phyloP scores from a whole-genome alignment of 177 flowering plant species.

The Tripterygium wilfordii region DNA sequence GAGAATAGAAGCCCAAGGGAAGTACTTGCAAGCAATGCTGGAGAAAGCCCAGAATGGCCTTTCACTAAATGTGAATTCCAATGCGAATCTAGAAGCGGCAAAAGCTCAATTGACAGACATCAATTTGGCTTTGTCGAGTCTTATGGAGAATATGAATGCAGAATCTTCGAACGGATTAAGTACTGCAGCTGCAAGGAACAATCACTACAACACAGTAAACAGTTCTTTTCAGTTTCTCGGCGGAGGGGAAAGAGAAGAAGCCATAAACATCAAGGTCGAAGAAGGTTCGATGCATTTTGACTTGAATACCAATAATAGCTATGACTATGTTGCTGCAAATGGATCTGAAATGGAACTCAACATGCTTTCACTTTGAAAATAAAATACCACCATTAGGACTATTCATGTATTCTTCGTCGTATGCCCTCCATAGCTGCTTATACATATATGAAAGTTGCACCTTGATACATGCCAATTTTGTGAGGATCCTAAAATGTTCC shows the following conservation, averaged over 20 bases:
- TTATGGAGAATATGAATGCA: conserved; percentile 38
- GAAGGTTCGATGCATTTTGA: conserved; percentile 39
- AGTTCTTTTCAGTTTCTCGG: conserved; percentile 24
- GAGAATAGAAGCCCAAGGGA: conserved; percentile 66
- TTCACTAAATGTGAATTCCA: conserved; percentile 27
- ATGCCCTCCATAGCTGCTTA: no score
- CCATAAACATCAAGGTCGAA: conserved; percentile 27
- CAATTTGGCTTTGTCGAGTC: conserved; percentile 50
- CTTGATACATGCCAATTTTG: no score
- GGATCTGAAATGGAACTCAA: conserved; percentile 20
- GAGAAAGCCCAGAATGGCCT: conserved; percentile 70
- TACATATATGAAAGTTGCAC: no score
- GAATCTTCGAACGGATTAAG: no score
- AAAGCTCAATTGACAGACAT: conserved; percentile 44
- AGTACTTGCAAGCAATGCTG: conserved; percentile 67
- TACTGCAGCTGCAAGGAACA: no score
- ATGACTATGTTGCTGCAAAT: conserved; percentile 34
- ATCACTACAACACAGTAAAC: conserved; percentile 6
- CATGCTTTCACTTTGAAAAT: conserved; percentile 15
- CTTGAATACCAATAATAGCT: conserved; percentile 34
- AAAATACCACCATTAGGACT: no score
- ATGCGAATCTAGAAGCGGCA: conserved; percentile 32
- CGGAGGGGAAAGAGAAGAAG: conserved; percentile 12
- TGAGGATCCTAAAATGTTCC: no score
- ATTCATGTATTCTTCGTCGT: no score